A percentile compares a stretch with the other conserved stretches of the same genome.
phyloP scores from a whole-genome alignment of 164 flowering plant genomes.

The Magnolia sinica region DNA sequence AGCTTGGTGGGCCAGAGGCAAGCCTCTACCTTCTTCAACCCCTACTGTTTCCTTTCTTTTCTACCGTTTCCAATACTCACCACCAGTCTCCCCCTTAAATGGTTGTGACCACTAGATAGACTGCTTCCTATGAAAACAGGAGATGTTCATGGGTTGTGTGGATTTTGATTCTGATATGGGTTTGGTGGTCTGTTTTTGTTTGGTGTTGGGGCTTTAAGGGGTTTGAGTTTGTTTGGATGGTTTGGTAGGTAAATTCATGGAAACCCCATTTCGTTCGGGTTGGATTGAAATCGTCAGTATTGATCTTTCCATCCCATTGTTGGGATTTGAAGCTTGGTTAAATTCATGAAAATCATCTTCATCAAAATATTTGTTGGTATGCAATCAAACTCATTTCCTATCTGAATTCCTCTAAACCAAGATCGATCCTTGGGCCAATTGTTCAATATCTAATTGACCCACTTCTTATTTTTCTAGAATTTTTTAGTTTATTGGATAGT shows the following conservation, averaged over 20 bases:
- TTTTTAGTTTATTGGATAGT: no score
- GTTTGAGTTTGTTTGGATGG: background rate
- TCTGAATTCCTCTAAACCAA: no score
- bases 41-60: background rate
- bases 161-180: background rate
- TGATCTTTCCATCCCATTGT: no score
- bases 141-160: background rate
- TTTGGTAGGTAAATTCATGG: background rate
- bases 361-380: no score
- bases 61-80: background rate
- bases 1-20: constrained; percentile 80
- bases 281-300: background rate
- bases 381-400: no score
- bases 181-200: no score
- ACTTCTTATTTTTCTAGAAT: no score
- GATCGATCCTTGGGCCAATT: no score
- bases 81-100: background rate
- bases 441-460: no score
- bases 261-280: background rate
- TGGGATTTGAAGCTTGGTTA: background rate
- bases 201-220: background rate
- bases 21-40: background rate
- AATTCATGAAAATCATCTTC: no score
- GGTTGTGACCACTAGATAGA: background rate
- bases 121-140: background rate